phyloP scores from a whole-genome alignment of 129 eudicot species.

The Arctium lappa region DNA sequence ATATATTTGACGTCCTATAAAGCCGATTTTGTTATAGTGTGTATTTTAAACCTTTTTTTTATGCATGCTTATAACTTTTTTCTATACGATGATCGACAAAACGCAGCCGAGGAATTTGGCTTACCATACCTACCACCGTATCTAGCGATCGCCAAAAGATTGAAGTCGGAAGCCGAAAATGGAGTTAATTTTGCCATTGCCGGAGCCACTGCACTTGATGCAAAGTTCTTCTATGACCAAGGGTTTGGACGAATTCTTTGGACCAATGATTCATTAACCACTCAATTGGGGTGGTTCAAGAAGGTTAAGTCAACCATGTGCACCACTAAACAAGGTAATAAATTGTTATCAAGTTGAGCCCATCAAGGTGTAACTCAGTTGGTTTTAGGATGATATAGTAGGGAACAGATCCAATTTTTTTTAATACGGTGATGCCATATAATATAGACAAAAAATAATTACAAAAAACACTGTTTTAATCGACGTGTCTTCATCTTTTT shows the following conservation, averaged over 20 bases:
- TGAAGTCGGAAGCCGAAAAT: conserved; percentile 27
- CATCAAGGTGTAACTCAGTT: no score
- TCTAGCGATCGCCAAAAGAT: conserved; percentile 31
- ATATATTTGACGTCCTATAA: background rate
- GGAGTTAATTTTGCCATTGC: conserved; percentile 89
- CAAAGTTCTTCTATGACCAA: conserved; percentile 46
- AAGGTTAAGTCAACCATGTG: conserved; percentile 49
- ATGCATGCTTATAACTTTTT: background rate
- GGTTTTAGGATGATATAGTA: no score
- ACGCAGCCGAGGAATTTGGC: conserved; percentile 62
- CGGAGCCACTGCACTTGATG: conserved; percentile 75
- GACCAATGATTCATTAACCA: conserved; percentile 65
- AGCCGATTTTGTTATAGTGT: background rate
- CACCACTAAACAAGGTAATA: conserved; percentile 54
- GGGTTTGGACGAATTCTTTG: conserved; percentile 46
- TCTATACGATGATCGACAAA: background rate
- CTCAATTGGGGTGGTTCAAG: conserved; percentile 77
- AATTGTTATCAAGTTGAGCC: background rate
- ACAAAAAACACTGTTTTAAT: no score
- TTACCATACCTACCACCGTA: conserved; percentile 67
- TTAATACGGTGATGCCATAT: no score
- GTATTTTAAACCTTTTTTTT: background rate
- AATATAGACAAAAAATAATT: no score
- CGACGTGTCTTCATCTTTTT: no score
- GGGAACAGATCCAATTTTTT: no score